Evolutionary conservation across 495 filamentous ascomycete species (phyloP).

Genomic region (Penicillium steckii): DNA sequence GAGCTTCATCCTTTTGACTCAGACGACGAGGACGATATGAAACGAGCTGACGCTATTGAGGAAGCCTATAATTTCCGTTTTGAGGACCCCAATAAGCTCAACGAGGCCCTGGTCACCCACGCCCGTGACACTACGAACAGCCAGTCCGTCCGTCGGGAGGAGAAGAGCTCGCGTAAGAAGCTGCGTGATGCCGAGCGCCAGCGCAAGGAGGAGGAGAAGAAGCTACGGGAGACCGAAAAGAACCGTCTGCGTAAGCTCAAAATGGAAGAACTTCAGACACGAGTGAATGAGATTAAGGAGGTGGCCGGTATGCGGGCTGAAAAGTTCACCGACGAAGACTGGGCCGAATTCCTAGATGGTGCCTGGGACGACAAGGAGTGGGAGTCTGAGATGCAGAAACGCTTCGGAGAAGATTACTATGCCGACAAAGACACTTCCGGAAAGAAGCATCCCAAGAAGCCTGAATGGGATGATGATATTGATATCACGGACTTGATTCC

Average conservation of each 20-base stretch:
- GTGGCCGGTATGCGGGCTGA: conserved; percentile 73
- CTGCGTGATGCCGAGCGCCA: conserved; percentile 71
- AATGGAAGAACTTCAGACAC: conserved; percentile 82
- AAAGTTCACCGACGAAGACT: conserved; percentile 69
- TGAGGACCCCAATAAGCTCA: conserved; percentile 81
- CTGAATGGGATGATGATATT: conserved; percentile 94
- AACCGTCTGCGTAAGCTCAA: conserved; percentile 81
- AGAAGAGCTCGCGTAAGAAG: conserved; percentile 71
- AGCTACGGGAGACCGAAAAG: conserved; percentile 73
- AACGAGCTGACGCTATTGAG: conserved; percentile 81
- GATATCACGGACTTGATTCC: conserved; percentile 91
- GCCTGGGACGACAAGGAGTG: conserved; percentile 83
- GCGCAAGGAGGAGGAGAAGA: conserved; percentile 75
- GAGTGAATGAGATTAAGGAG: conserved; percentile 77
- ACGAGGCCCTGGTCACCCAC: conserved; percentile 82
- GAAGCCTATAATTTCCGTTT: conserved; percentile 96
- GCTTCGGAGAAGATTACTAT: conserved; percentile 90
- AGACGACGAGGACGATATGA: conserved; percentile 84
- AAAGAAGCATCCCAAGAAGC: conserved; percentile 76
- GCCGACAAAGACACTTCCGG: conserved; percentile 50
- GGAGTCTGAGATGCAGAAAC: conserved; percentile 82
- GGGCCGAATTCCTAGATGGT: conserved; percentile 77
- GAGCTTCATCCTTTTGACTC: conserved; percentile 79
- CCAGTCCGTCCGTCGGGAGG: conserved; percentile 80
- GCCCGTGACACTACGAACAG: conserved; percentile 78